Base-by-base conservation (phyloP, 306 rosid species). In the Cicer cuneatum region DNA sequence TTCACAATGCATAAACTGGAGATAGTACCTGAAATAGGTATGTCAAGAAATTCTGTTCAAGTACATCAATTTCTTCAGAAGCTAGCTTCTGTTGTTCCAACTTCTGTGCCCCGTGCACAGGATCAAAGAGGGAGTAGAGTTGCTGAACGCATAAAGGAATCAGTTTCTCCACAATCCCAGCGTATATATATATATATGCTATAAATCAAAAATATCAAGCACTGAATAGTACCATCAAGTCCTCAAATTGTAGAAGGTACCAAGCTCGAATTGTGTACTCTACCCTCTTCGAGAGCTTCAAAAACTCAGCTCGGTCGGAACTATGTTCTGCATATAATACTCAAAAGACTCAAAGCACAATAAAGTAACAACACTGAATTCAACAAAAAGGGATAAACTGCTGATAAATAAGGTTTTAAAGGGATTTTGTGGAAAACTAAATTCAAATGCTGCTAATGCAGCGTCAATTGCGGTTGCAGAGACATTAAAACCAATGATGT, bases 221-320 rank as follows among this genome's bases (percentile, higher is more conserved):
- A 74, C 61, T 11, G 24, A 81, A 42, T 29, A 66, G 45, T 89
- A 94, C 96, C 99, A 94, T 94, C 89, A 94, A 83, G 79, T 94
- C 99, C 85, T 94, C 99, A 71, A 92, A 94, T 54, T 94, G 99
- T 48, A 94, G 89, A 69, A 91, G 95, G 78, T 90, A 94, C 99
- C 97, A 94, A 51, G 99, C 99, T 69, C 99, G 89, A 85, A 94
- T 87, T 6, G 96, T 92, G 82, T 88, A 94, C 84, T 94, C 99
- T 21, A 90, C 83, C 79, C 97, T 87, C 84, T 90, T 94, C 83
- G 93, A 87, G 57, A 94, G 93, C 86, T 92, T 94, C 77, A 92
- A 83, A 85, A 94, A 94, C 87, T 94, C 97, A 6, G 92, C 87
- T 51, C 92, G 87, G 51, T 94, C 99, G 37, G 90, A 77, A 76